Conservation (phyloP, 257 asterid species). For the Echium plantagineum region DNA sequence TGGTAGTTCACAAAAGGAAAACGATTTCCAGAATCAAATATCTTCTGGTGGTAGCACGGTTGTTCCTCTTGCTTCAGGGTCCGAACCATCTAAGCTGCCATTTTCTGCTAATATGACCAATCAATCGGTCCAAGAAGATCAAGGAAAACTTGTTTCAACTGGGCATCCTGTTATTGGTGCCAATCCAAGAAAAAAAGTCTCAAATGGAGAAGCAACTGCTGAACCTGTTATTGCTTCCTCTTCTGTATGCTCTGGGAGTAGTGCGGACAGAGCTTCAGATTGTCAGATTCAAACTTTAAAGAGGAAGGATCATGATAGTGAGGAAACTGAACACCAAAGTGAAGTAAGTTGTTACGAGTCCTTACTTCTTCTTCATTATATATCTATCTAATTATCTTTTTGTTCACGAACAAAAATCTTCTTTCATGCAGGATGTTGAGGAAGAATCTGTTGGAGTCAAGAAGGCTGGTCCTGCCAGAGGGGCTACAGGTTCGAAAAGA, state of each 20-base stretch:
- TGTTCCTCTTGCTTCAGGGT: constrained; percentile 16
- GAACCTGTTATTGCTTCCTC: constrained; percentile 70
- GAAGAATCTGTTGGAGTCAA: constrained; percentile 51
- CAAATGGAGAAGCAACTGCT: constrained; percentile 33
- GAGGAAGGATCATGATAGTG: constrained; percentile 49
- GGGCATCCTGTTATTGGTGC: constrained; percentile 10
- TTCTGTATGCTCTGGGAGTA: constrained; percentile 83
- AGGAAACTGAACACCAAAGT: constrained; percentile 58
- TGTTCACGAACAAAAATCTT: constrained; percentile 3
- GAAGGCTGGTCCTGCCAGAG: constrained; percentile 34
- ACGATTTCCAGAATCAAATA: constrained; percentile 18
- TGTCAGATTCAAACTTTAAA: constrained; percentile 48
- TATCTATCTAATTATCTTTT: constrained; percentile 1
- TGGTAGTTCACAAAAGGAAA: constrained; percentile 23
- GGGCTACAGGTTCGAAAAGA: constrained; percentile 65
- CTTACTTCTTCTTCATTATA: background rate
- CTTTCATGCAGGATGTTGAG: constrained; percentile 55
- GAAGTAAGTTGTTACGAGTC: constrained; percentile 53
- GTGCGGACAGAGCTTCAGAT: constrained; percentile 63
- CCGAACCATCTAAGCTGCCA: constrained; percentile 21
- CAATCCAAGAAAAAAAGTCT: constrained; percentile 19
- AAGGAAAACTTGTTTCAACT: constrained; percentile 28
- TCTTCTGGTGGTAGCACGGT: constrained; percentile 10
- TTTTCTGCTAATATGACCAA: constrained; percentile 22
- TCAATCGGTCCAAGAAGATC: constrained; percentile 24